Evolutionary conservation across 495 filamentous ascomycete genomes (phyloP).

Genomic region (Lophiotrema nucula): DNA sequence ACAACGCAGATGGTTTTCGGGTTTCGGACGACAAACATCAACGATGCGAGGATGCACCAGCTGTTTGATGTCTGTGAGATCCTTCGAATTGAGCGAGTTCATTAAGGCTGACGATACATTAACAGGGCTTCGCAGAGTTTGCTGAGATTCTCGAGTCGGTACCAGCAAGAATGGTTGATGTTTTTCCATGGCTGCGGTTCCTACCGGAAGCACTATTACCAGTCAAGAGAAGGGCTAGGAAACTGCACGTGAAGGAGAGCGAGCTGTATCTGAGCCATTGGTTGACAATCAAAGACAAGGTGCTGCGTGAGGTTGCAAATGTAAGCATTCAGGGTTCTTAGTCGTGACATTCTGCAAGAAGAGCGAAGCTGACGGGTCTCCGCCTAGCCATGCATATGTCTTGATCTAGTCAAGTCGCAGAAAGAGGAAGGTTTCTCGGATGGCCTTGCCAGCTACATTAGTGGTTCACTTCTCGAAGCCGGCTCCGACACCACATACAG

Average conservation of each 20-base stretch:
- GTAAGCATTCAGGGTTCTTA: too few relatives aligned
- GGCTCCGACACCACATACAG: slow-evolving; percentile 30
- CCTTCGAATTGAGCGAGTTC: too few relatives aligned
- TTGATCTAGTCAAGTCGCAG: too few relatives aligned
- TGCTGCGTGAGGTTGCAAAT: too few relatives aligned
- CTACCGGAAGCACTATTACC: slow-evolving; percentile 48
- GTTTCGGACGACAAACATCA: slow-evolving; percentile 44
- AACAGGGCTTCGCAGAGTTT: too few relatives aligned
- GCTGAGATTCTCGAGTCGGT: too few relatives aligned
- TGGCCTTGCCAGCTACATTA: slow-evolving; percentile 9
- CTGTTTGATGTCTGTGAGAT: slow-evolving; percentile 51
- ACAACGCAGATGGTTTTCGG: slow-evolving; percentile 59
- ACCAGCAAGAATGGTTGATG: slow-evolving; percentile 44
- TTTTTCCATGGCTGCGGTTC: slow-evolving; percentile 45
- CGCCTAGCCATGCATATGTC: too few relatives aligned
- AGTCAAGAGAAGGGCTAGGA: slow-evolving; percentile 33
- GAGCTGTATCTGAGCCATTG: slow-evolving; percentile 45
- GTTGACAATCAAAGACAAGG: too few relatives aligned
- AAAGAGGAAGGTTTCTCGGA: slow-evolving; percentile 10
- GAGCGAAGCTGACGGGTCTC: too few relatives aligned
- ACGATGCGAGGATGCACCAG: slow-evolving; percentile 53
- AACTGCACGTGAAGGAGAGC: slow-evolving; percentile 37
- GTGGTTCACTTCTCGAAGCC: slow-evolving; percentile 10
- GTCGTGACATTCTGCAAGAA: too few relatives aligned
- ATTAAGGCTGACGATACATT: too few relatives aligned